A percentile compares a stretch with the other conserved stretches of the same genome.
phyloP scores from a whole-genome alignment of 768 basidiomycete genomes.

The Tricholoma sp. region DNA sequence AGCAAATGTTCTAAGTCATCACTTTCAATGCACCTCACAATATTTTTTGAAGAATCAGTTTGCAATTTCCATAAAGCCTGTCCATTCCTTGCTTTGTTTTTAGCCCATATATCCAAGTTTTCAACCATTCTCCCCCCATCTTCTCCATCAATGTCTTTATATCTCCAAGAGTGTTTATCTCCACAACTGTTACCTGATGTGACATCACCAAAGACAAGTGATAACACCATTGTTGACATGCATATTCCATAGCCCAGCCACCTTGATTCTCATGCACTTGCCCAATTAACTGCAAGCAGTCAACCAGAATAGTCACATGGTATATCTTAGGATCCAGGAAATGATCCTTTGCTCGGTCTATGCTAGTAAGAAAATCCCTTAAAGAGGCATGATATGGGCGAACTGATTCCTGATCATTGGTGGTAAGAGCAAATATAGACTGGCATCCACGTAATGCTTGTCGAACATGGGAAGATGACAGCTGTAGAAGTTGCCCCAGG shows the following conservation, averaged over 20 bases:
- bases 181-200: no score
- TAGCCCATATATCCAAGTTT: background rate
- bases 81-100: background rate
- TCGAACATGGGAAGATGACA: no score
- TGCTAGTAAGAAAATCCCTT: background rate
- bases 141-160: no score
- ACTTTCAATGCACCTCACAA: background rate
- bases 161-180: no score
- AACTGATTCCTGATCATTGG: background rate
- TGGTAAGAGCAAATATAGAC: background rate
- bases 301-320: background rate
- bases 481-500: background rate
- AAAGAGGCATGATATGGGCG: background rate
- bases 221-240: background rate
- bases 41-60: background rate
- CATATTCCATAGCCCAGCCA: background rate
- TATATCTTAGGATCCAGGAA: background rate
- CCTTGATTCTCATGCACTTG: background rate
- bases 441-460: background rate
- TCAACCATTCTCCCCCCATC: background rate
- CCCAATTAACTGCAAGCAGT: background rate
- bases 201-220: background rate
- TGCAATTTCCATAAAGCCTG: background rate
- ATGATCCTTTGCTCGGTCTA: background rate
- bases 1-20: no score